Base-by-base conservation (phyloP, 2,329 filamentous ascomycete species). In the Penicillium sumatraense region DNA sequence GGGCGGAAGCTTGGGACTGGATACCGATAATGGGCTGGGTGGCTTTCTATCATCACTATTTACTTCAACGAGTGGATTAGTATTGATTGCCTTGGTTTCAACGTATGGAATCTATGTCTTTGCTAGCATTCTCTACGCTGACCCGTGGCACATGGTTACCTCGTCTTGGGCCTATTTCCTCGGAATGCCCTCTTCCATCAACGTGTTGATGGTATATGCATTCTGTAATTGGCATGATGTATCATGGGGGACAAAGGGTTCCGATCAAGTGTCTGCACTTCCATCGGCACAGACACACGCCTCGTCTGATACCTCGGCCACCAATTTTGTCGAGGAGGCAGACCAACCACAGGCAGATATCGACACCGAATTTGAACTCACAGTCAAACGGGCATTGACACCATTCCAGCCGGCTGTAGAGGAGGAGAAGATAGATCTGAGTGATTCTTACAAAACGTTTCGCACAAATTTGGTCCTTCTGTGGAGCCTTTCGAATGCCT, bases 371-470 rank as follows among this genome's bases (percentile, higher is more conserved):
- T 53, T 53, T n/a, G 42, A 47, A 18, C 10, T 13, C 1, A 47
- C 50, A 4, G 50, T 53, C 33, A 47, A 48, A 24, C 42, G 50
- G 4, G 50, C 50, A 7, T 26, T 53, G 21, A 33, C 20, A 3
- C 33, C 50, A n/a, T 47, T 29, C 3, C 5, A 14, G 13, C 13
- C 20, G 13, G 8, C 31, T 3, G 24, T 27, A n/a, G 42, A 47
- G 23, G n/a, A 40, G 24, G 42, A 47, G 23, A 29, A 40, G 24
- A 21, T 33, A 16, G 24, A 40, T 33, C 10, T 47, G 41, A 29
- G 20, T 35, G 50, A 53, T n/a, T 53, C 50, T 13, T 53, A 53
- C 20, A 53, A 53, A 23, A 27, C 50, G 2, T 53, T 53, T 14
- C 42, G 50, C 29, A 53, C 50, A 3, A 47, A 53, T 23, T 23